Percentiles rank a stretch among this genome's conserved stretches.
Evolutionary conservation across 2,329 filamentous ascomycete genomes (phyloP).

Genomic region (Epichloe hybrida): DNA sequence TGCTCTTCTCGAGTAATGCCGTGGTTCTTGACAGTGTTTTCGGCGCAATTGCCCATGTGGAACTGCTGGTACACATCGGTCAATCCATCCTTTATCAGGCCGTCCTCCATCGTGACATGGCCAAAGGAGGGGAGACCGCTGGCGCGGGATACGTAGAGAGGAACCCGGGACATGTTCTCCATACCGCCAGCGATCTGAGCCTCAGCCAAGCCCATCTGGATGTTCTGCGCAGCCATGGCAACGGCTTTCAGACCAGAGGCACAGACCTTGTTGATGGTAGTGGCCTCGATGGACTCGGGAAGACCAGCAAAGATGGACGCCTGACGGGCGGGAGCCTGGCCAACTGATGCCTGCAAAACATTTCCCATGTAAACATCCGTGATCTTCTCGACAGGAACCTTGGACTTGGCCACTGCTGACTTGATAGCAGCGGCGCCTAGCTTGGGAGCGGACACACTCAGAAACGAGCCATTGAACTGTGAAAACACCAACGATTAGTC

Average conservation of each 20-base stretch:
- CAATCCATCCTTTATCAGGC: slow-evolving; percentile 83
- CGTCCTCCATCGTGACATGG: slow-evolving; percentile 77
- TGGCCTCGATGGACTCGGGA: slow-evolving; percentile 66
- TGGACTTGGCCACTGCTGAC: slow-evolving; percentile 75
- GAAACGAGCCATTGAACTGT: slow-evolving; percentile 88
- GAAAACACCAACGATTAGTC: background rate
- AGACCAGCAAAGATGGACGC: slow-evolving; percentile 81
- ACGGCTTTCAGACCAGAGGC: slow-evolving; percentile 91
- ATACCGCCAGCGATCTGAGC: slow-evolving; percentile 89
- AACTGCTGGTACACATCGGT: slow-evolving; percentile 95
- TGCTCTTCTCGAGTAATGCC: slow-evolving; percentile 71
- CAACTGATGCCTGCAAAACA: slow-evolving; percentile 70
- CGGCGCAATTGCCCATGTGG: slow-evolving; percentile 96
- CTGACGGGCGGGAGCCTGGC: slow-evolving; percentile 86
- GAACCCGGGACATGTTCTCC: slow-evolving; percentile 94
- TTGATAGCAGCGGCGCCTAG: slow-evolving; percentile 88
- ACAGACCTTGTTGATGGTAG: slow-evolving; percentile 97
- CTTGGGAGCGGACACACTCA: slow-evolving; percentile 69
- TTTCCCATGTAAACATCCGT: slow-evolving; percentile 97
- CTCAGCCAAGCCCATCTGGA: slow-evolving; percentile 79
- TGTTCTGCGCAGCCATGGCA: slow-evolving; percentile 79
- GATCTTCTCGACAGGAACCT: slow-evolving; percentile 66
- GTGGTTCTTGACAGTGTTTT: slow-evolving; percentile 85
- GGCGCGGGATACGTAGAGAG: slow-evolving; percentile 79
- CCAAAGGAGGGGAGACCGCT: slow-evolving; percentile 80